phyloP scores from a whole-genome alignment of 164 flowering plant genomes.

The Chloranthus sessilifolius region DNA sequence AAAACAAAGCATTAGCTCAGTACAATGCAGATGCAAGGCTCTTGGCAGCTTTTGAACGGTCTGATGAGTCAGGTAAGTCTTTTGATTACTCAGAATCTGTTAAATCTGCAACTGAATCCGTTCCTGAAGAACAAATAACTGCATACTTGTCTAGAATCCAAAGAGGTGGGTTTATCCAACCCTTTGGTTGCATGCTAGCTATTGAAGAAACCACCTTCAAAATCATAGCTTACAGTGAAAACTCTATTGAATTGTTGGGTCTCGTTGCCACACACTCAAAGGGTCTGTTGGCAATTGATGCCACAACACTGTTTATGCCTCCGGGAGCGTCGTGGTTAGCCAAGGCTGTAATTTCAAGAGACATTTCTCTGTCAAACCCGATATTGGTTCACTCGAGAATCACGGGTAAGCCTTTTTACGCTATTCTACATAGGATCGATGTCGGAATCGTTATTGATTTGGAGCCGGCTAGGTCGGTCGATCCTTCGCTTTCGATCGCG shows the following conservation, averaged over 20 bases:
- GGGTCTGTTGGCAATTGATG: constrained; percentile 59
- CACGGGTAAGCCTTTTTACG: constrained; percentile 55
- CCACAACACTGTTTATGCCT: constrained; percentile 51
- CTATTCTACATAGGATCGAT: constrained; percentile 67
- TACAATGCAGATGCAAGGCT: constrained; percentile 59
- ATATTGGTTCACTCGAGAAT: constrained; percentile 47
- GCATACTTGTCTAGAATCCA: constrained; percentile 63
- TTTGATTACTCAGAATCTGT: constrained; percentile 55
- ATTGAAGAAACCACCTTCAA: constrained; percentile 55
- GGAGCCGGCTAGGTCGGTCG: constrained; percentile 51
- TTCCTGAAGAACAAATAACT: constrained; percentile 47
- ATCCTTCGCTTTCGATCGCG: constrained; percentile 47
- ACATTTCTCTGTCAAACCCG: constrained; percentile 63
- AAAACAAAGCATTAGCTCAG: constrained; percentile 30
- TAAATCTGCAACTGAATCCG: constrained; percentile 20
- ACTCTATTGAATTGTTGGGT: constrained; percentile 45
- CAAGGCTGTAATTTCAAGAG: constrained; percentile 44
- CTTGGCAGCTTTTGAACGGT: constrained; percentile 54
- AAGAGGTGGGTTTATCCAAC: constrained; percentile 63
- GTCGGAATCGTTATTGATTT: constrained; percentile 67
- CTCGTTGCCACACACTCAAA: constrained; percentile 3
- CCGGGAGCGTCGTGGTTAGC: constrained; percentile 40
- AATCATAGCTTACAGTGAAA: constrained; percentile 64
- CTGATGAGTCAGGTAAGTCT: constrained; percentile 45
- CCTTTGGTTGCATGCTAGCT: constrained; percentile 80